phyloP scores from a whole-genome alignment of 2,329 filamentous ascomycete species.

The Ilyonectria destructans region DNA sequence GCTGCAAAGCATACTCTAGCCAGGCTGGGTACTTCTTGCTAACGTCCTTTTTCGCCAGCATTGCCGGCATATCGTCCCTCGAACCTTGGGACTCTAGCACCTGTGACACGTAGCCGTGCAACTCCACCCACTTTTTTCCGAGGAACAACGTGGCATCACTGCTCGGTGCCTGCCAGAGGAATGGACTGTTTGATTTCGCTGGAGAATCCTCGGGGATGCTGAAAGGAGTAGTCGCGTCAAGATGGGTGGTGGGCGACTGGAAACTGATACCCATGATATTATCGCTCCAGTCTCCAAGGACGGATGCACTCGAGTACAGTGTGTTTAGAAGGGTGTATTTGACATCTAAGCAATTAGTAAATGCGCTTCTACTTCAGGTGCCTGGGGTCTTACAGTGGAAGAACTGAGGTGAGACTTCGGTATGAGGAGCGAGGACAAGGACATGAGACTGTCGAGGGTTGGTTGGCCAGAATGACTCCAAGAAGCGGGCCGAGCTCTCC shows the following conservation, averaged over 20 bases:
- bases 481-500: conserved; percentile 81
- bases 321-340: conserved; percentile 86
- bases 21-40: conserved; percentile 81
- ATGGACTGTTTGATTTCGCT: conserved; percentile 65
- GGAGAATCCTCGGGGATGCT: conserved; percentile 57
- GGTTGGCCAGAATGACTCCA: conserved; percentile 91
- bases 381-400: conserved; percentile 76
- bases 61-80: conserved; percentile 55
- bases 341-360: conserved; percentile 67
- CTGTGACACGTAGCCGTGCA: conserved; percentile 84
- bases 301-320: conserved; percentile 74
- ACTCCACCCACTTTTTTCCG: conserved; percentile 88
- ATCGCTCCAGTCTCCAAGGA: conserved; percentile 62
- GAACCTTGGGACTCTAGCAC: conserved; percentile 66
- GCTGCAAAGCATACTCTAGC: conserved; percentile 83
- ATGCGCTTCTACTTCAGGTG: not conserved
- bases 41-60: conserved; percentile 71
- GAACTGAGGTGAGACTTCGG: conserved; percentile 85
- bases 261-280: conserved; percentile 86
- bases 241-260: conserved; percentile 76
- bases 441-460: conserved; percentile 79
- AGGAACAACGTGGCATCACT: conserved; percentile 88
- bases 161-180: conserved; percentile 89
- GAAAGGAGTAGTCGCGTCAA: conserved; percentile 75
- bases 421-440: conserved; percentile 86